Evolutionary conservation across 345 rosid species (phyloP), one percentile per base, ranked within the genome.

Genomic region (Iberis pinnata): DNA sequence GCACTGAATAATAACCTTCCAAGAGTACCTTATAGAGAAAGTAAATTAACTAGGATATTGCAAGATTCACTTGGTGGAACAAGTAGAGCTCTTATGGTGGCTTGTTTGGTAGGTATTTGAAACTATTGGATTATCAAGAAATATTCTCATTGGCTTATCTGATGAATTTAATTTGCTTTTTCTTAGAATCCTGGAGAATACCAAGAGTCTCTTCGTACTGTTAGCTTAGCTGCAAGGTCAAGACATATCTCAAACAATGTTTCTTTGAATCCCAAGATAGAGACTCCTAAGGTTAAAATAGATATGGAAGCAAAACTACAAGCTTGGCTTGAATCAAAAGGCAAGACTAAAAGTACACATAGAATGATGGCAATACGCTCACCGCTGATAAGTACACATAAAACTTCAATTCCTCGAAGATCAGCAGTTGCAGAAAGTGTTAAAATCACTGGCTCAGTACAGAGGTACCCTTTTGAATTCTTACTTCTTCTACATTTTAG

Each of bases 11-110:
- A 83, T 64, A 78, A 77, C 45, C 69, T 73, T 16, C 63, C 80
- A 3, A 68, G 90, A 36, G 80, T 85, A 16, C 97, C 97, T 3
- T 92, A 92, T 36, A 74, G 95, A 49, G 97, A 92, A 70, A 92
- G 94, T 81, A 92, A 88, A 66, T 64, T 88, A 79, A 88, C 98
- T 25, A 74, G 97, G 37, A 85, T 92, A 66, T 47, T 88, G 75
- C 97, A 88, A 62, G 97, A 92, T 61, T 92, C 98, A 18, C 80
- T 92, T 14, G 98, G 98, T 32, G 98, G 98, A 58, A 81, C 78
- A 29, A 92, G 88, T 37, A 75, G 71, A 20, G 78, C 95, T 43
- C 65, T 92, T 64, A 85, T 88, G 98, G 85, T 88, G 26, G 95
- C 94, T 49, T 92, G 98, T 43, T 68, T 92, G 74, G 98, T 92